These are phyloP conservation scores for Teunomyces pallodes DNA, from an alignment of 805 yeast species.

Conservation along the genomic window DNA sequence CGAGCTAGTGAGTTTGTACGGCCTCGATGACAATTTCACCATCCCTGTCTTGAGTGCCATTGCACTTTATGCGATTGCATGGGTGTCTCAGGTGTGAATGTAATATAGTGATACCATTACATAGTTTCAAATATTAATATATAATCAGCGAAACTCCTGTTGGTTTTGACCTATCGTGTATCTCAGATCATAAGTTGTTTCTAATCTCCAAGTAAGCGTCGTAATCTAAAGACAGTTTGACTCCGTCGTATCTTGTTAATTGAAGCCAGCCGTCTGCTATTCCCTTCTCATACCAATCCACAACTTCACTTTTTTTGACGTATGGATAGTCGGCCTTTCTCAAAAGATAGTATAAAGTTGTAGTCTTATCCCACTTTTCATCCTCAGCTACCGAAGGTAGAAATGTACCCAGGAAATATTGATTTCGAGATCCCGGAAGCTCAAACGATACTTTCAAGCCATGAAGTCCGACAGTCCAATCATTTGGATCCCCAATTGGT, in stretches of 20 bases:
- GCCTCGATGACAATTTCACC: slow-evolving; percentile 89
- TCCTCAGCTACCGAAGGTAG: slow-evolving; percentile 89
- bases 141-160: background rate
- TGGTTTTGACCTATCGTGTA: too few relatives aligned
- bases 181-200: background rate
- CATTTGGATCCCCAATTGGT: slow-evolving; percentile 47
- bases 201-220: slow-evolving; percentile 19
- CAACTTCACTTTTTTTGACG: slow-evolving; percentile 2
- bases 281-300: slow-evolving; percentile 27
- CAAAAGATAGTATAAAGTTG: slow-evolving; percentile 70
- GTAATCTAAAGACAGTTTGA: slow-evolving; percentile 25
- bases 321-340: slow-evolving; percentile 59
- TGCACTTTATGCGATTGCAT: slow-evolving; percentile 53
- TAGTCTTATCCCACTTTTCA: slow-evolving; percentile 73
- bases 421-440: slow-evolving; percentile 23
- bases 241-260: slow-evolving; percentile 36
- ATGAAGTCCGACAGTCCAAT: slow-evolving; percentile 82
- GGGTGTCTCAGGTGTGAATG: slow-evolving; percentile 7
- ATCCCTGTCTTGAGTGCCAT: slow-evolving; percentile 84
- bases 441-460: slow-evolving; percentile 67
- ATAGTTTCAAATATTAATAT: background rate
- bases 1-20: slow-evolving; percentile 76
- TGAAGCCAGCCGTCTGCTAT: slow-evolving; percentile 32
- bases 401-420: slow-evolving; percentile 68
- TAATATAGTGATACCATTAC: slow-evolving; percentile 1